Conservation (phyloP, 1,284 basidiomycete species). For the Apiotrichum siamense region DNA sequence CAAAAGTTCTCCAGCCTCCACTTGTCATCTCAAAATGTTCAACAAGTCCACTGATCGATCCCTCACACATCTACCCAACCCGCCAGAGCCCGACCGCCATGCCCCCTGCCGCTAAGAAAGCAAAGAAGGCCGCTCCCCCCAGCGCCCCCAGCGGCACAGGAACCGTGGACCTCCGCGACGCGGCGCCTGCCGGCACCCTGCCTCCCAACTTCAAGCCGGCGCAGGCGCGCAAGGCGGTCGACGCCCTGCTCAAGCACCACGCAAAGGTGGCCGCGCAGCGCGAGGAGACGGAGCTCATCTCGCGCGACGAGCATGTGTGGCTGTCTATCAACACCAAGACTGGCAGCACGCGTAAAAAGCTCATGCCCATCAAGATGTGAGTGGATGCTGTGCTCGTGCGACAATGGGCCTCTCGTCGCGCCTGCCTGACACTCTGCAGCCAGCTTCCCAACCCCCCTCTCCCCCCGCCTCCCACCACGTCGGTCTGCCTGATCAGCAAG, state of each 20-base stretch:
- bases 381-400: slow-evolving; percentile 34
- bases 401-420: neutral
- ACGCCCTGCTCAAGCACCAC: slow-evolving; percentile 66
- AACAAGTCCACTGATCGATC: no score
- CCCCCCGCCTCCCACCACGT: slow-evolving; percentile 68
- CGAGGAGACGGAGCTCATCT: slow-evolving; percentile 70
- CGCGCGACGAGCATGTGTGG: slow-evolving; percentile 78
- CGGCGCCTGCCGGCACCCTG: slow-evolving; percentile 19
- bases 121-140: slow-evolving; percentile 9
- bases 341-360: slow-evolving; percentile 64
- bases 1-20: no score
- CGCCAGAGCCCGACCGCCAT: neutral
- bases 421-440: slow-evolving; percentile 46
- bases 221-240: slow-evolving; percentile 72
- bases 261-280: slow-evolving; percentile 58
- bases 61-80: no score
- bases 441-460: slow-evolving; percentile 65
- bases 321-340: slow-evolving; percentile 75
- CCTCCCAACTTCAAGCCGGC: slow-evolving; percentile 53
- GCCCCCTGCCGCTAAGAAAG: slow-evolving; percentile 17
- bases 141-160: slow-evolving; percentile 2
- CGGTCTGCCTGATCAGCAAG: slow-evolving; percentile 87
- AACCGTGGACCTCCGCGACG: slow-evolving; percentile 7
- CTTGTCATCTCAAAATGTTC: no score
- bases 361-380: slow-evolving; percentile 80